Conservation (phyloP, 2,329 filamentous ascomycete genomes). For the Aspergillus costaricaensis region DNA sequence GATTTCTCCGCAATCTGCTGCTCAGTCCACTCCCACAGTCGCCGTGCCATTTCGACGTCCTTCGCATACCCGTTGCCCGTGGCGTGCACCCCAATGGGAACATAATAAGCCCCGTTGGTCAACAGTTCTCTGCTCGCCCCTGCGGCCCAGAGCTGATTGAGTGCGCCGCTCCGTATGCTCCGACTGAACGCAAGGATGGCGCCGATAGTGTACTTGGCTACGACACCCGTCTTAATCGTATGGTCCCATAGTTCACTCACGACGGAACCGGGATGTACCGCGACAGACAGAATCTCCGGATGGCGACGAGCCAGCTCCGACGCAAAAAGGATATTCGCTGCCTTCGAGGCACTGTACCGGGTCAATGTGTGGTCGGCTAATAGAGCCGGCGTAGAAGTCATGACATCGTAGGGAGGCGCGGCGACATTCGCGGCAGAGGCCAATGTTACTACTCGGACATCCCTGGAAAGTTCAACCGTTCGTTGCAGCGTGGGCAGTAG, state of each 20-base stretch:
- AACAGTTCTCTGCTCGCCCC: conserved; percentile 34
- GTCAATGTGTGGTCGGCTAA: conserved; percentile 42
- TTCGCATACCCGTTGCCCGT: conserved; percentile 28
- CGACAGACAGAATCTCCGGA: conserved; percentile 47
- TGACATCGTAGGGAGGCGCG: conserved; percentile 37
- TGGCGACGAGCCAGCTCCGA: conserved; percentile 49
- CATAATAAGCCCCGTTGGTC: conserved; percentile 45
- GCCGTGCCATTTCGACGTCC: conserved; percentile 35
- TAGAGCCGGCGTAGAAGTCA: conserved; percentile 41
- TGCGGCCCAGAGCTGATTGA: conserved; percentile 47
- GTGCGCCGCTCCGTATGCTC: conserved; percentile 36
- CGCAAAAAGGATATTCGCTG: conserved; percentile 53
- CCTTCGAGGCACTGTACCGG: conserved; percentile 56
- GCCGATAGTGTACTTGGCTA: conserved; percentile 26
- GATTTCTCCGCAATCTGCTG: conserved; percentile 29
- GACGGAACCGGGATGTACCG: conserved; percentile 54
- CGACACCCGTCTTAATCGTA: conserved; percentile 26
- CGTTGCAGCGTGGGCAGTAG: conserved; percentile 44
- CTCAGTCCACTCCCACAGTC: conserved; percentile 51
- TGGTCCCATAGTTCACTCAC: conserved; percentile 43
- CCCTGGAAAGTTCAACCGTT: conserved; percentile 32
- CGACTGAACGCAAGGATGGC: conserved; percentile 32
- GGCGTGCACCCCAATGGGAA: conserved; percentile 40
- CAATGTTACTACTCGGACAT: conserved; percentile 43
- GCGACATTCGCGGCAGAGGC: conserved; percentile 40